These are phyloP conservation scores for Pseudogymnoascus sp. DNA, from an alignment of 2,329 filamentous ascomycete species.

Conservation along the genomic window DNA sequence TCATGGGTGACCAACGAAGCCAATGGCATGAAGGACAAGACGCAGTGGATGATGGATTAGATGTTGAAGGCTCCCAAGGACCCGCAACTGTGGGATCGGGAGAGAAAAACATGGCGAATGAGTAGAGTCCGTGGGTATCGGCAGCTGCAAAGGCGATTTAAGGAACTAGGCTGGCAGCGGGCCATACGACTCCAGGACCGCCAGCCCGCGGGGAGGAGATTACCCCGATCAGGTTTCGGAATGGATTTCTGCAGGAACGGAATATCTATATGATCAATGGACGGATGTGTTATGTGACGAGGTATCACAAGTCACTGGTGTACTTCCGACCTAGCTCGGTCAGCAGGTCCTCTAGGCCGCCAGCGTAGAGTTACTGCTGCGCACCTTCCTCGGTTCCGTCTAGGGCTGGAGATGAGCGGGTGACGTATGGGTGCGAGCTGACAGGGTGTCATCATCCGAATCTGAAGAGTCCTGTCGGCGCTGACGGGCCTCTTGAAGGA, in stretches of 20 bases:
- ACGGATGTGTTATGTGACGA: not conserved
- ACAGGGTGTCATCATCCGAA: no score
- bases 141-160: not conserved
- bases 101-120: not conserved
- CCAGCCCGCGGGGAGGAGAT: not conserved
- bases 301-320: constrained; percentile 6
- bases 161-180: not conserved
- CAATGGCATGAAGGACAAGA: not conserved
- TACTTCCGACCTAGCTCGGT: no score
- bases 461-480: no score
- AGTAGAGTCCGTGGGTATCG: not conserved
- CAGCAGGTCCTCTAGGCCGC: no score
- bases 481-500: no score
- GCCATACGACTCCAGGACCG: not conserved
- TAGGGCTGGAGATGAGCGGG: no score
- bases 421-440: no score
- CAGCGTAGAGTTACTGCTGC: no score
- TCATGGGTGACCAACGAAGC: not conserved
- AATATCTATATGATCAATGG: constrained; percentile 6
- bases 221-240: not conserved
- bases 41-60: not conserved
- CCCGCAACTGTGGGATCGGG: not conserved
- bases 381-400: no score
- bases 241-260: not conserved
- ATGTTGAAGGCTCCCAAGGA: not conserved